Evolutionary conservation across 2,329 filamentous ascomycete genomes (phyloP), one percentile per base, ranked within the genome.

Genomic region (Fusarium clavum): DNA sequence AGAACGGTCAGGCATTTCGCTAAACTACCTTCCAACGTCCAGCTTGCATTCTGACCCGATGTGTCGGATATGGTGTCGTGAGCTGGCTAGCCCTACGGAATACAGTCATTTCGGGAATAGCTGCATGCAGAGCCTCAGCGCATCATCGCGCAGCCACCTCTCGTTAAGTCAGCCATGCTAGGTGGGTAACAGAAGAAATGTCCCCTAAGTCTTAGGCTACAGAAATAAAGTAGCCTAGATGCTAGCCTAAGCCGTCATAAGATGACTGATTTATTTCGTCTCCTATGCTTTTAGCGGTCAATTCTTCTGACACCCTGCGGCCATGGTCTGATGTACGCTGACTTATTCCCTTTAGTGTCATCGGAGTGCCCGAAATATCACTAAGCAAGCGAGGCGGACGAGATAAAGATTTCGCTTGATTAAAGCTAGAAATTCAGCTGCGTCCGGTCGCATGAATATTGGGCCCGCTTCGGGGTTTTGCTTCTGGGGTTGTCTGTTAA

Each of bases 101-200:
- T 62, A 44, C 41, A 30, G 32, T 47, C 45, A 29, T 9, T 25
- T 45, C 14, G 10, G 46, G 49, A 29, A 18, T 57, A 55, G 48
- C 9, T 53, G 34, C 13, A 53, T 20, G 25, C 51, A 63, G 46
- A 65, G 52, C 62, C 59, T 61, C 62, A 63, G 30, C 32, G 32
- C 54, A 57, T 41, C 45, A 29, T 51, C 25, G 38, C 7, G 27
- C 45, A 27, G 32, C 22, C 40, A 46, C 10, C 34, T 3, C 40
- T 52, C 32, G 6, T 34, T 43, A 29, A 43, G 43, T 22, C 47
- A 44, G 22, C 22, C 18, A 20, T 20, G 20, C 20, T 20, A 20
- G 20, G 20, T 20, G 20, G 20, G 20, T 20, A 20, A 20, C 20
- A 20, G 20, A 20, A 20, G 20, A 20, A 20, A 20, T 20, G 20